Conservation (phyloP, 768 basidiomycete species). For the Trametes cubensis region DNA sequence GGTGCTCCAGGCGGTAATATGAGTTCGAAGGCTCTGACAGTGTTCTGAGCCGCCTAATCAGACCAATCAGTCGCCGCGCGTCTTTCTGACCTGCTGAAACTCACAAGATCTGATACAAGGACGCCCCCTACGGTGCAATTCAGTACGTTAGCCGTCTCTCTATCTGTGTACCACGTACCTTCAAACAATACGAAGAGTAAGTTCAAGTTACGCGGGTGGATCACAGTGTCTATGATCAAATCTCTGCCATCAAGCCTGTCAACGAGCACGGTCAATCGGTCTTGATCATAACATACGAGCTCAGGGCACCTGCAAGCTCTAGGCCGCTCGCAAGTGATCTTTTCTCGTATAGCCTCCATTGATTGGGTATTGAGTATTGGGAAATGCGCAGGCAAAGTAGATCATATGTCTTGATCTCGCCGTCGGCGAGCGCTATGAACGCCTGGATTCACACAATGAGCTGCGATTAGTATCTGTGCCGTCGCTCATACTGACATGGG, state of each 20-base stretch:
- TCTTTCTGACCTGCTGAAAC: conserved; percentile 16
- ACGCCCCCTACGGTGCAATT: conserved; percentile 52
- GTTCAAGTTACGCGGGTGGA: conserved; percentile 76
- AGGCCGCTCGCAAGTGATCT: conserved; percentile 47
- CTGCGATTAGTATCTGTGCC: neutral
- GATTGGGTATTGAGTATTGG: conserved; percentile 68
- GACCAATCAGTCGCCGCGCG: conserved; percentile 22
- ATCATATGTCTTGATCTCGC: conserved; percentile 76
- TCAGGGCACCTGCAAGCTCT: conserved; percentile 37
- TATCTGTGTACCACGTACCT: conserved; percentile 44
- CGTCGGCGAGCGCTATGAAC: conserved; percentile 54
- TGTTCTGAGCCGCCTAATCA: conserved; percentile 51
- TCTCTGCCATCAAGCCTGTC: conserved; percentile 10
- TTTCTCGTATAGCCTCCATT: conserved; percentile 75
- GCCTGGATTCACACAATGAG: conserved; percentile 32
- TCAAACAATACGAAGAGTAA: conserved; percentile 74
- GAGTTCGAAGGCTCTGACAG: conserved; percentile 67
- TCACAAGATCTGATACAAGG: conserved; percentile 59
- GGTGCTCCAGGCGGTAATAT: conserved; percentile 79
- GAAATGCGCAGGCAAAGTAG: conserved; percentile 69
- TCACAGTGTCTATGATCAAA: conserved; percentile 59
- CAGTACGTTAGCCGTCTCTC: neutral
- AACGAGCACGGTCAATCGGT: neutral
- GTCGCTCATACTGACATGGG: conserved; percentile 55
- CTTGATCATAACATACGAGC: conserved; percentile 39